A percentile compares a stretch with the other conserved stretches of the same genome.
Conservation (phyloP, 805 yeast genomes). For the Yarrowia sp. region DNA sequence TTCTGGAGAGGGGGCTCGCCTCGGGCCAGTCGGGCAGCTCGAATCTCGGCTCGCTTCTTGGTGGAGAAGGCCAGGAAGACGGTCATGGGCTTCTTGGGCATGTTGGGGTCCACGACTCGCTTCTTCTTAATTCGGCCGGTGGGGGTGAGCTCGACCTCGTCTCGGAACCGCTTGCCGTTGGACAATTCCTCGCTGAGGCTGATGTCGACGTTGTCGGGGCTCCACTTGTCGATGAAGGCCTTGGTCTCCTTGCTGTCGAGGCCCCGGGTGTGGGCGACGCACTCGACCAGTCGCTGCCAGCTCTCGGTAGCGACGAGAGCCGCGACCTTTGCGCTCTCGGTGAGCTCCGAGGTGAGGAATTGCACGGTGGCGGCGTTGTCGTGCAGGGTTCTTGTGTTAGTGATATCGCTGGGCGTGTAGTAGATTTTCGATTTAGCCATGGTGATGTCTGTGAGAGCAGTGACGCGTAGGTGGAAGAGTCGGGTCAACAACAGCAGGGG, state of each 20-base stretch:
- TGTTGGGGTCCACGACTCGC: conserved; percentile 75
- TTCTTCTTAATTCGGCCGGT: conserved; percentile 48
- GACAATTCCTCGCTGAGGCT: conserved; percentile 28
- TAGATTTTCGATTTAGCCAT: conserved; percentile 11
- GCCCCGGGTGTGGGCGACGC: conserved; percentile 12
- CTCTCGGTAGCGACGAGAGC: conserved; percentile 21
- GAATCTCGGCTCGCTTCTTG: conserved; percentile 66
- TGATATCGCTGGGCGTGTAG: conserved; percentile 25
- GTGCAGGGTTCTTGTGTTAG: conserved; percentile 20
- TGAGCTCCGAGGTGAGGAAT: conserved; percentile 14
- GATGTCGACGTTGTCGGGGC: conserved; percentile 20
- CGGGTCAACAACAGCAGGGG: conserved; percentile 18
- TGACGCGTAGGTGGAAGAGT: conserved; percentile 21
- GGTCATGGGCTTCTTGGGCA: conserved; percentile 93
- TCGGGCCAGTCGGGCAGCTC: conserved; percentile 60
- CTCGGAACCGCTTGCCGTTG: conserved; percentile 31
- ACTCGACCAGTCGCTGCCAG: conserved; percentile 20
- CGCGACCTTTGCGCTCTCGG: conserved; percentile 18
- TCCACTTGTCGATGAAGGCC: conserved; percentile 17
- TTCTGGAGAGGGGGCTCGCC: conserved; percentile 66
- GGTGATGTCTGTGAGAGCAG: background rate
- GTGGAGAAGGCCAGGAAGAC: conserved; percentile 78
- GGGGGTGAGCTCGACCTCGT: conserved; percentile 32
- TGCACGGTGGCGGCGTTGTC: conserved; percentile 25
- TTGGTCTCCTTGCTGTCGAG: conserved; percentile 8